Percentiles rank a stretch among this genome's conserved stretches.
These are phyloP conservation scores for Phanerochaete sordida DNA, from an alignment of 768 basidiomycete species.

Conservation along the genomic window DNA sequence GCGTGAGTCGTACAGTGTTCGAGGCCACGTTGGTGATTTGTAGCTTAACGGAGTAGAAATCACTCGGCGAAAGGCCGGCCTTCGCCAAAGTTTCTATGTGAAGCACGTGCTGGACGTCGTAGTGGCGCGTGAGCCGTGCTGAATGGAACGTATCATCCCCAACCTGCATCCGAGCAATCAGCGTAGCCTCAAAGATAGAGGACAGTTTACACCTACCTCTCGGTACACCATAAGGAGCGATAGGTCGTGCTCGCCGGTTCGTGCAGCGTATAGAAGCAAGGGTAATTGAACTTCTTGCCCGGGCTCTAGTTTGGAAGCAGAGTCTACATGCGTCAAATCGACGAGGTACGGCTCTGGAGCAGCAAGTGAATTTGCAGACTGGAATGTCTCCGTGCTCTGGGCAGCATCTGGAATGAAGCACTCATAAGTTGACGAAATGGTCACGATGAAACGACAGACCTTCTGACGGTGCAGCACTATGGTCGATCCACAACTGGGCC, in stretches of 20 bases:
- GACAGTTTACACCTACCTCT: constrained; percentile 37
- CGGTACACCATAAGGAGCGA: constrained; percentile 65
- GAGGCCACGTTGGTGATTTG: constrained; percentile 52
- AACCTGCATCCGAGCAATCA: constrained; percentile 30
- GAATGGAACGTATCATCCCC: constrained; percentile 52
- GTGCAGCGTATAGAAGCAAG: constrained; percentile 50
- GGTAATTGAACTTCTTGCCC: constrained; percentile 50
- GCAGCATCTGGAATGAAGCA: too few species aligned
- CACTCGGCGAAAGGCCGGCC: constrained; percentile 47
- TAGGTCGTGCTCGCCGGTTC: constrained; percentile 46
- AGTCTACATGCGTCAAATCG: constrained; percentile 29
- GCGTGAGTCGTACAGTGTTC: constrained; percentile 44
- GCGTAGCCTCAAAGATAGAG: neutral
- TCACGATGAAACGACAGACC: too few species aligned
- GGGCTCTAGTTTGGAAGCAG: constrained; percentile 34
- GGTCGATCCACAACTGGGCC: constrained; percentile 63
- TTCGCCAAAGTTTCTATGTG: constrained; percentile 46
- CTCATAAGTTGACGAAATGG: too few species aligned
- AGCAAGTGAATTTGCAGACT: constrained; percentile 50
- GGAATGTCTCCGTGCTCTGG: constrained; percentile 39
- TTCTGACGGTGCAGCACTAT: too few species aligned
- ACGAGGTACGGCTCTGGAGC: constrained; percentile 45
- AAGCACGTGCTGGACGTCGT: constrained; percentile 60
- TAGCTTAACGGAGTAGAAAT: constrained; percentile 50
- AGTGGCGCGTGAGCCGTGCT: constrained; percentile 47